Base-by-base conservation (phyloP, 108 stramenopile genomes). In the Cylindrotheca closterium region DNA sequence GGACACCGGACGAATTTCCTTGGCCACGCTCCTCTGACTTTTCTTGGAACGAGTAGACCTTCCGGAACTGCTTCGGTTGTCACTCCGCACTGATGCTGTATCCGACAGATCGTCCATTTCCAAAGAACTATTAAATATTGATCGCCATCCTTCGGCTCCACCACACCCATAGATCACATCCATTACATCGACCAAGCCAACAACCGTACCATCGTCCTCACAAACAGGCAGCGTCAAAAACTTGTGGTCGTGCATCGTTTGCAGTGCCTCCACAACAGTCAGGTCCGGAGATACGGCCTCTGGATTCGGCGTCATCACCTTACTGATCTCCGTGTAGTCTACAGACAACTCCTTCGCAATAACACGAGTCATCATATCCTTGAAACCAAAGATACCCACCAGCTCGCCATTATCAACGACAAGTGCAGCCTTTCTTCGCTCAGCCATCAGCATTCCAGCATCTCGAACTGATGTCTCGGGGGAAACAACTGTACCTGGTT, bases 151-250 rank as follows among this genome's bases (percentile, higher is more conserved):
- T 4, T 84, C 84, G 1, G 81, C 79, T 18, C 85, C 89, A 25
- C 86, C 89, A 46, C 81, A 84, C 17, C 76, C 85, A 63, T 80
- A 75, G 47, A 98, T 84, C 45, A 96, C 78, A 54, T 96, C 95
- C 95, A 97, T 97, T 50, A 97, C 95, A 69, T 96, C 96, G 21
- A 98, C 96, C 19, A 97, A 54, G 19, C 97, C 97, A 66, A 96
- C 67, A 50, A 98, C 94, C 37, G 30, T 54, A 17, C 96, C 96
- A 49, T 85, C 65, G 17, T 49, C 55, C 34, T 93, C 90, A 33
- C 83, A 83, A 30, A 98, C 93, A 27, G 97, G 97, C 26, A 98
- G 73, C 18, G 94, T 95, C 54, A 96, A 75, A 65, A 96, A 96
- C 48, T 91, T 83, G 65, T 96, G 90, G 52, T 98, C 97, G 52